Base-by-base conservation (phyloP, 805 yeast genomes). In the Nakazawaea ambrosiae region DNA sequence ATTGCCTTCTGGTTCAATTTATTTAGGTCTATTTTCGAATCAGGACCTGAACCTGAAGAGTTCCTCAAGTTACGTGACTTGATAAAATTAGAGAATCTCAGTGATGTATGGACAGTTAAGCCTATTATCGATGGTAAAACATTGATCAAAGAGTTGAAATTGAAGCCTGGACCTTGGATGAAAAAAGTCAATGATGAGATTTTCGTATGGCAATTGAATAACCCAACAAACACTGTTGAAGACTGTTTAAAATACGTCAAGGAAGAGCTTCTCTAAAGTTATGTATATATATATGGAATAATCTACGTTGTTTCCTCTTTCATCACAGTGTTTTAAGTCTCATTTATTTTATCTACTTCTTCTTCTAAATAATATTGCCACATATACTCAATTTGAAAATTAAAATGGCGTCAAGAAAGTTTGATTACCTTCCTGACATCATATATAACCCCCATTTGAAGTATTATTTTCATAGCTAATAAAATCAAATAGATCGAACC, bases 161-260 rank as follows among this genome's bases (percentile, higher is more conserved):
- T 65, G 39, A 82, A 81, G 50, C 85, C 90, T 0, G 98, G 98
- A 0, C 88, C 89, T 5, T 88, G 97, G 96, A 66, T 90, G 70
- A 66, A 74, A 7, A 58, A 57, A 7, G 58, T 78, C 7, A 69
- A 75, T 41, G 74, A 75, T 5, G 57, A 68, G 31, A 66, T 84
- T 5, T 55, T 86, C 23, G 57, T 66, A 15, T 84, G 89, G 88
- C 96, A 89, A 59, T 61, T 89, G 38, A 88, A 81, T 45, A 57
- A 87, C 49, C 95, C 95, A 1, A 52, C 49, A 0, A 68, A 67
- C 7, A 54, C 67, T 0, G 63, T 60, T 34, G 75, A 70, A 1
- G 82, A 82, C 19, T 70, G 87, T 52, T 42, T 79, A 30, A 68
- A 61, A 12, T 72, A 60, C 40, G 49, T 70, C 19, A 43, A 45